Base-by-base conservation (phyloP, 257 asterid species). In the Nicotiana noctiflora region DNA sequence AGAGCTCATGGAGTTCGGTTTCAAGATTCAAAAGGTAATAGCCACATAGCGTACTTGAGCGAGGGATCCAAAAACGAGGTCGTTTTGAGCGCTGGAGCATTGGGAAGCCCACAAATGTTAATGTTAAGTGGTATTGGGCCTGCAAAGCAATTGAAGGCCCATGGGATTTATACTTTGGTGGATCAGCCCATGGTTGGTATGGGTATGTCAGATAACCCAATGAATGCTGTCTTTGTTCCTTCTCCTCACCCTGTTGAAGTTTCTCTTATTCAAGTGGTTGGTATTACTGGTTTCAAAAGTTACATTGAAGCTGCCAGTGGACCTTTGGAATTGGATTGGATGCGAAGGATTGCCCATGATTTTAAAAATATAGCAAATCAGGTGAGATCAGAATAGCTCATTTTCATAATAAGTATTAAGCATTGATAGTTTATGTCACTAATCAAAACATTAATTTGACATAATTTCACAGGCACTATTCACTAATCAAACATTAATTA, bases 21-120 rank as follows among this genome's bases (percentile, higher is more conserved):
- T 85, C 77, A 31, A 63, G 98, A 94, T 83, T 81, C 91, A 1
- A 21, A 8, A 7, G 93, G 93, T 23, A 13, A 0, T 0, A 77
- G 74, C 3, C 99, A 95, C 81, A n/a, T 57, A 75, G 94, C 98
- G 2, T 84, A 81, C 75, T 59, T 94, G 79, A 91, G 82, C 10
- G 68, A 7, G 2, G 90, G 84, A 2, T 5, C 83, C 8, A 80
- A 3, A 53, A 89, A 82, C 32, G 98, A 94, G 90, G 57, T 92
- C 19, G 83, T 92, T 7, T 14, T 92, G 3, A 90, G 92, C 8
- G 96, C 99, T 0, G 99, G 99, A 14, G 95, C 99, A 63, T 8
- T 95, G 4, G 99, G 97, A 31, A 95, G 99, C 91, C 98, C 98
- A 80, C 98, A 92, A 46, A 6, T 92, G 31, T 40, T 92, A 51